Evolutionary conservation across 495 filamentous ascomycete genomes (phyloP), one percentile per base, ranked within the genome.

Genomic region (Penicillium diatomitis): DNA sequence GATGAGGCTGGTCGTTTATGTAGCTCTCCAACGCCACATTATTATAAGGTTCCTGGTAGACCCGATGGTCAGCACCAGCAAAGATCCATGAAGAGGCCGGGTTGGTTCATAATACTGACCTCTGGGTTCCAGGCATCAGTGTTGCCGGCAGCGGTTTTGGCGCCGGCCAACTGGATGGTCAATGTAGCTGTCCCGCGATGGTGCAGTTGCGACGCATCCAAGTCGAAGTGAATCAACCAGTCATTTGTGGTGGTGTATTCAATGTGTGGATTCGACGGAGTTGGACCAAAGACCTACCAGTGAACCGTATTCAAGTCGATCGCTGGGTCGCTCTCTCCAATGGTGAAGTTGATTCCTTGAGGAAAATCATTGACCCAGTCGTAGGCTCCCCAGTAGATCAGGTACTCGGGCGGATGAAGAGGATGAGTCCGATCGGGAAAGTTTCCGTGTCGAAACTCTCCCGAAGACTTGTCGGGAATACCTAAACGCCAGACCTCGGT

Each of bases 141-240:
- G 55, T 81, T 82, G 0, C 77, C 76, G 0, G 70, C 67, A 2
- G 76, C 79, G 0, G 73, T 77, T 60, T 82, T 81, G 3, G 72
- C 76, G 5, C 71, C 77, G 1, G 76, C 78, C 2, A 81, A 62
- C 54, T 81, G 77, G 12, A 81, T 67, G 3, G 75, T 80, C 38
- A 81, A 64, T 0, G 77, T 80, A 2, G 77, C 74, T 0, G 54
- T 65, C 8, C 55, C 54, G 2, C 40, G 49, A 4, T 51, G 37
- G 9, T 41, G 44, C 1, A 67, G 50, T 40, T 65, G 56, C 20
- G 58, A 51, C 6, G 64, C 49, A 20, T 54, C 56, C 40, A 78
- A 43, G n/a, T 70, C 54, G 47, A 76, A 81, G 40, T 70, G 56
- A 52, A 80, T 68, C 5, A 66, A 78, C 77, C 75, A 79, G 61